phyloP scores from a whole-genome alignment of 306 rosid species.

The Citrullus amarus region DNA sequence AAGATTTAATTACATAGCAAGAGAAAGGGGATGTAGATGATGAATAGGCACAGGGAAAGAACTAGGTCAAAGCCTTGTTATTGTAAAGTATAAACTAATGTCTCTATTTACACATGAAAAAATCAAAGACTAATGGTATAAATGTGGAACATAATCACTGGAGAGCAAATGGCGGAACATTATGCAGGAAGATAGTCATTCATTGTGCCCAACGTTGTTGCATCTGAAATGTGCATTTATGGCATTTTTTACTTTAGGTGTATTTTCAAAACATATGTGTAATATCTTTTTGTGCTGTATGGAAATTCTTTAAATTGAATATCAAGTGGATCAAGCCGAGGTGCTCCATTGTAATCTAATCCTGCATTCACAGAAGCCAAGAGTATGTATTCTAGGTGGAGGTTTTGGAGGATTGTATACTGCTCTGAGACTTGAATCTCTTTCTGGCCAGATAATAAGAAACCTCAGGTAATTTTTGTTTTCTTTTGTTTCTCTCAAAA shows the following conservation, averaged over 20 bases:
- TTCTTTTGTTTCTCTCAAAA: neutral
- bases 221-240: neutral
- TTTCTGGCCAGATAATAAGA: slow-evolving; percentile 74
- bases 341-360: neutral
- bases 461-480: slow-evolving; percentile 48
- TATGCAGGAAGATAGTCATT: neutral
- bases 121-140: neutral
- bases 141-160: neutral
- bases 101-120: neutral
- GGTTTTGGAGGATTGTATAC: slow-evolving; percentile 97
- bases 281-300: neutral
- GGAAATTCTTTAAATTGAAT: neutral
- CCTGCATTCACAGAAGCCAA: slow-evolving; percentile 45
- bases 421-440: slow-evolving; percentile 85
- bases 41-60: neutral
- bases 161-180: neutral
- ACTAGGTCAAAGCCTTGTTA: neutral
- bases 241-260: neutral
- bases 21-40: neutral
- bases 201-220: neutral
- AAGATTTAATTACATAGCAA: neutral
- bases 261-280: neutral
- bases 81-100: neutral
- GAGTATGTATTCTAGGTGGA: slow-evolving; percentile 89
- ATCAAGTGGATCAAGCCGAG: neutral